Evolutionary conservation across 2,329 filamentous ascomycete genomes (phyloP), one percentile per base, ranked within the genome.

Genomic region (Ophiostoma populinum): DNA sequence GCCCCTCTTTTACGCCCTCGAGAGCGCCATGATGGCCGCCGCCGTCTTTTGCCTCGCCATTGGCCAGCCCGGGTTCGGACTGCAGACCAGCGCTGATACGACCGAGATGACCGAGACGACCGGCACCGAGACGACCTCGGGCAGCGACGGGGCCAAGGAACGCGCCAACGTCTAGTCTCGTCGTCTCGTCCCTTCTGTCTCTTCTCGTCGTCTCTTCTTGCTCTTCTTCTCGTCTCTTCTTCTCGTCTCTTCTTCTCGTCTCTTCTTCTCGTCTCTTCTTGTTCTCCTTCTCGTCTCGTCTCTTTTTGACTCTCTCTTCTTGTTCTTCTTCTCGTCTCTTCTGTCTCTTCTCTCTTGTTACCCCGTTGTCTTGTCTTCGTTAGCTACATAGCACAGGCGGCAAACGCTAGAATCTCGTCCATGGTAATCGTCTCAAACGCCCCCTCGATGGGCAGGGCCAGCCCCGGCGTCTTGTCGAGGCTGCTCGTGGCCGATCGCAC

Each of bases 1-100:
- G 46, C 51, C 49, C 0, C 47, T 64, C 3, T 71, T 72, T 41
- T 68, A 70, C 41, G 62, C 52, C 0, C 53, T 72, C 0, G 67
- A 72, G 52, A 64, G 63, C 50, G 55, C 55, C 7, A 42, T 46
- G 39, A 34, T 46, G 8, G 9, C 30, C 7, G 7, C 39, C 2
- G 43, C 44, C 16, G 38, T 46, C 7, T 39, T 43, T 28, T 45
- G 33, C 18, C 42, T 46, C 17, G 13, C 22, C 21, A 5, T 42
- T 3, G 35, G 34, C 33, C 43, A 45, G 20, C 44, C 44, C 4
- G 44, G 44, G 33, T 42, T 38, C 15, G 44, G 44, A 15, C 37
- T 46, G 27, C 19, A 22, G 11, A n/a, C n/a, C 30, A 21, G 9
- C 30, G 13, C 6, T 9, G 19, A 32, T n/a, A n/a, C 9, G 20